phyloP scores from a whole-genome alignment of 352 stramenopile genomes.

The Phytophthora cactorum region DNA sequence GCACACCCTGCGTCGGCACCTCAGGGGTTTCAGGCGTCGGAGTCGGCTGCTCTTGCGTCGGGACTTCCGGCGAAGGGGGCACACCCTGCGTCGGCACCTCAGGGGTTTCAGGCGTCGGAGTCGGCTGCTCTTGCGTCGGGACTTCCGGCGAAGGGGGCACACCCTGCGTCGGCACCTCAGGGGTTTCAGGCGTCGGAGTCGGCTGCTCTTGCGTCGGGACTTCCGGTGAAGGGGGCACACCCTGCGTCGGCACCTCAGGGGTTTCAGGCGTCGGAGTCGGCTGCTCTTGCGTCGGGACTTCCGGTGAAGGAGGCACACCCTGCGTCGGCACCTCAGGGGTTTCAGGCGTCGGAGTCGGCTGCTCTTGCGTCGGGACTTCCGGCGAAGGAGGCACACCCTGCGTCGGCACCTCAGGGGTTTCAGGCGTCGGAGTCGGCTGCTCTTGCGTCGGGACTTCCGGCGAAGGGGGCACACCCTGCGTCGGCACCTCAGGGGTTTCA shows the following conservation, averaged over 20 bases:
- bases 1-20: conserved; percentile 4
- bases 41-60: conserved; percentile 2
- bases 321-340: conserved; percentile 9
- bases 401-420: conserved; percentile 7
- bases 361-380: not conserved
- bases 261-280: conserved; percentile 2
- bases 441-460: conserved; percentile 2
- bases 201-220: conserved; percentile 3
- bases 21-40: conserved; percentile 4
- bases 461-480: not conserved
- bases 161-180: conserved; percentile 8
- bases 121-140: conserved; percentile 4
- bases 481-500: conserved; percentile 3
- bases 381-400: not conserved
- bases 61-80: not conserved
- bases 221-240: not conserved
- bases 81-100: conserved; percentile 9
- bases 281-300: conserved; percentile 1
- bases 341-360: conserved; percentile 6
- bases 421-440: conserved; percentile 3
- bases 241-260: conserved; percentile 9
- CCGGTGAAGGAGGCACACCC: not conserved
- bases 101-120: not conserved
- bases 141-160: not conserved
- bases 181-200: not conserved